Evolutionary conservation across 1,284 basidiomycete genomes (phyloP), one percentile per base, ranked within the genome.

Genomic region (Takashimella koratensis): DNA sequence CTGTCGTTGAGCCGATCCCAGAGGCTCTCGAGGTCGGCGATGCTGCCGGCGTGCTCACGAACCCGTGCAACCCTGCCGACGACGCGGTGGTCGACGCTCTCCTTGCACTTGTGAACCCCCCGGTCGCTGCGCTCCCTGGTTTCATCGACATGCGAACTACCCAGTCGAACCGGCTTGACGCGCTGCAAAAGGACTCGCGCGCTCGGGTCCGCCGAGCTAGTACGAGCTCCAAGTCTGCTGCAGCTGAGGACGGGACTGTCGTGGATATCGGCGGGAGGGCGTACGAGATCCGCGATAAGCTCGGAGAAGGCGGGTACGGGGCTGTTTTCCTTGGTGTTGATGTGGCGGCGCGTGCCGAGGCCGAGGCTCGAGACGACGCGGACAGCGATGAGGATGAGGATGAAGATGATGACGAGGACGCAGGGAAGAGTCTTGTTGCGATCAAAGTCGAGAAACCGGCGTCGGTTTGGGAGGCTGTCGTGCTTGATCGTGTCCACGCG

Each of bases 261-360:
- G 58, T 77, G 25, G 53, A 64, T 2, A 77, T 97, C 6, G 80
- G 78, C 26, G 84, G 81, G 3, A 82, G 81, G 56, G 78, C 77
- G 44, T 91, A 88, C 66, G 81, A 81, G 49, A 83, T 98, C 8
- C 78, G 80, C 4, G 86, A 87, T 59, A 98, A 98, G 75, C 81
- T 99, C 21, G 96, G 96, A 4, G 95, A 99, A 77, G 96, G 96
- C 5, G 93, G 93, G 0, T 99, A 93, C 65, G 96, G 95, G 0
- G 84, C 88, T 2, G 96, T 98, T 10, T 99, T 96, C 78, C 84
- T 86, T 56, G 91, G 87, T 4, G 71, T 77, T 27, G 79, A 81
- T 52, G 56, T 77, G 8, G 68, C 68, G 5, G 69, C 66, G 11
- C 80, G 81, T 53, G 83, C 85, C 62, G 65, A 82, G n/a, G 80